Conservation (phyloP, 345 rosid species). For the Zanthoxylum bungeanum region DNA sequence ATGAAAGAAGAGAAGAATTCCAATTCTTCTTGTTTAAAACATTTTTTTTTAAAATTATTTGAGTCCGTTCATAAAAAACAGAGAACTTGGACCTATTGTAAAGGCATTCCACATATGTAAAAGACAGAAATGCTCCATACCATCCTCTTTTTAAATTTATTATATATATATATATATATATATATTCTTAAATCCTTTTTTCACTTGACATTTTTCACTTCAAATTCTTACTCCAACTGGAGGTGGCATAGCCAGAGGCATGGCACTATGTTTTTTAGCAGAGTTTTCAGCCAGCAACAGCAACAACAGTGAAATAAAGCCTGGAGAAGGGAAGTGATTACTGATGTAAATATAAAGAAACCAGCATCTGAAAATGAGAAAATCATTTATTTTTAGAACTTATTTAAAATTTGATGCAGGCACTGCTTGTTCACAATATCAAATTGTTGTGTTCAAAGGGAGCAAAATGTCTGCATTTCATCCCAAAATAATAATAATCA, state of each 20-base stretch:
- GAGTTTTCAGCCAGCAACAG: conserved; percentile 40
- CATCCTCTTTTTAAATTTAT: conserved; percentile 12
- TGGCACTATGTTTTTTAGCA: conserved; percentile 42
- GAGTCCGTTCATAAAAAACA: conserved; percentile 47
- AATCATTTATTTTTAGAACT: conserved; percentile 7
- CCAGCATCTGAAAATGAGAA: conserved; percentile 1
- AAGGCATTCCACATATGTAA: conserved; percentile 34
- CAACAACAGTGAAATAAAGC: conserved; percentile 40
- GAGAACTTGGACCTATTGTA: conserved; percentile 51
- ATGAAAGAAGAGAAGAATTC: conserved; percentile 23
- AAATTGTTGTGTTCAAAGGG: conserved; percentile 21
- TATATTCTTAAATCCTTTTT: conserved; percentile 16
- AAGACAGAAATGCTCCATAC: conserved; percentile 67
- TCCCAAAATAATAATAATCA: conserved; percentile 21
- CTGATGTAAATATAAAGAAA: conserved; percentile 30
- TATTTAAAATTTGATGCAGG: conserved; percentile 19
- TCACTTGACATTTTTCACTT: conserved; percentile 12
- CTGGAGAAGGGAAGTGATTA: conserved; percentile 24
- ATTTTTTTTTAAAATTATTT: conserved; percentile 40
- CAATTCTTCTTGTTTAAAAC: conserved; percentile 33
- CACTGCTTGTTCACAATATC: conserved; percentile 24
- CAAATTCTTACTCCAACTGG: conserved; percentile 25
- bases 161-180: conserved; percentile 17
- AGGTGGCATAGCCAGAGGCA: conserved; percentile 35
- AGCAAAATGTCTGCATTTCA: conserved; percentile 20